These are phyloP conservation scores for Candida maltosa DNA, from an alignment of 805 yeast species.

Conservation along the genomic window DNA sequence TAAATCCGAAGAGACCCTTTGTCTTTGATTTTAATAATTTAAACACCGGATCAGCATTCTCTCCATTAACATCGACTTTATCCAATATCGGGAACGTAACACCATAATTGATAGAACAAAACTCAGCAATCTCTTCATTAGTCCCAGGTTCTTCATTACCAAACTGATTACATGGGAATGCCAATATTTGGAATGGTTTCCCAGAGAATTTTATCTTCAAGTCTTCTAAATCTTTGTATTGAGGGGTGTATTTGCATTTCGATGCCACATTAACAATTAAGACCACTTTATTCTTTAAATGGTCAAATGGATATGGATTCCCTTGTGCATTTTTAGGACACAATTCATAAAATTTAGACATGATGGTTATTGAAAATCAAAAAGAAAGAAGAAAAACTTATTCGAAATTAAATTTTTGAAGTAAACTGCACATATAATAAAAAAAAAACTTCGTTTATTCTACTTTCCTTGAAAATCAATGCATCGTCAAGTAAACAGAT, in stretches of 20 bases:
- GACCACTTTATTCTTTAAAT: slow-evolving; percentile 45
- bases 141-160: slow-evolving; percentile 41
- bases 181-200: slow-evolving; percentile 35
- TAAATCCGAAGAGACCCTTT: slow-evolving; percentile 45
- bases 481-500: no score
- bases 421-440: no score
- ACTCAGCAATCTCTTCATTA: slow-evolving; percentile 60
- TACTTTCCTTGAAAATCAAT: no score
- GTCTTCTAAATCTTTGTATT: slow-evolving; percentile 39
- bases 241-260: slow-evolving; percentile 43
- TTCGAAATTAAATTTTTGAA: no score
- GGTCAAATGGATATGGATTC: slow-evolving; percentile 32
- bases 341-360: slow-evolving; percentile 39
- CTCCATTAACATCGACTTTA: slow-evolving; percentile 89
- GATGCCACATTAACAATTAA: slow-evolving; percentile 45
- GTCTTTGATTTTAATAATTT: slow-evolving; percentile 64
- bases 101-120: slow-evolving; percentile 81
- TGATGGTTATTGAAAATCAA: no score
- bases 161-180: slow-evolving; percentile 46
- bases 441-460: no score
- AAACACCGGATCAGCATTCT: slow-evolving; percentile 75
- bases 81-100: slow-evolving; percentile 89
- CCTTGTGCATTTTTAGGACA: slow-evolving; percentile 37
- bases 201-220: slow-evolving; percentile 37
- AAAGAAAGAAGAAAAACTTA: no score